Evolutionary conservation across 805 yeast species (phyloP).

Genomic region (Candida ipomoeae): DNA sequence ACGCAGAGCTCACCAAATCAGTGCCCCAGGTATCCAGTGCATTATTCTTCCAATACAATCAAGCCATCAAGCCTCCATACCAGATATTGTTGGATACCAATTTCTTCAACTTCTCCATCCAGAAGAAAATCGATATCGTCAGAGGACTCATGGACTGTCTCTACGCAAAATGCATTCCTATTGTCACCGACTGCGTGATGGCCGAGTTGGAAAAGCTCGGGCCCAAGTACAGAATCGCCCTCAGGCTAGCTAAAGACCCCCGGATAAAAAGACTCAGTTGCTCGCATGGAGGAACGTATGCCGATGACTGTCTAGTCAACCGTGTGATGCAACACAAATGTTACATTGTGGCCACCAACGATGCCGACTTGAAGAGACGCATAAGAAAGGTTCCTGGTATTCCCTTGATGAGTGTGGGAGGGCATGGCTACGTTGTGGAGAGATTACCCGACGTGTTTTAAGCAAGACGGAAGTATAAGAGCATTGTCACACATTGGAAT

Average conservation of each 20-base stretch:
- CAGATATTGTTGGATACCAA: constrained; percentile 95
- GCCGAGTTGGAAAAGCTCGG: constrained; percentile 97
- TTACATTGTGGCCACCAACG: constrained; percentile 95
- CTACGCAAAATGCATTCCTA: constrained; percentile 92
- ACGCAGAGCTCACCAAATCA: constrained; percentile 56
- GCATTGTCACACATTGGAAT: too few species aligned
- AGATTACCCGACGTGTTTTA: constrained; percentile 91
- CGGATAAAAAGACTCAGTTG: constrained; percentile 83
- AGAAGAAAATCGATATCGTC: constrained; percentile 91
- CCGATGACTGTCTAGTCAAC: constrained; percentile 94
- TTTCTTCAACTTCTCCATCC: constrained; percentile 93
- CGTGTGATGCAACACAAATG: constrained; percentile 96
- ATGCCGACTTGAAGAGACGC: constrained; percentile 92
- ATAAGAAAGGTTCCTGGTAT: constrained; percentile 96
- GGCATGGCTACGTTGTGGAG: constrained; percentile 87
- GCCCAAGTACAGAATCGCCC: constrained; percentile 89
- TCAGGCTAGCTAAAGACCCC: constrained; percentile 90
- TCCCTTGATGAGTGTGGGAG: constrained; percentile 95
- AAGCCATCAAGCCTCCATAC: constrained; percentile 96
- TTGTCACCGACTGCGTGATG: constrained; percentile 95
- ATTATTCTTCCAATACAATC: constrained; percentile 88
- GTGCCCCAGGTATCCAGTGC: constrained; percentile 95
- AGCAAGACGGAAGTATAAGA: background rate
- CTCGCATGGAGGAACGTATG: constrained; percentile 93
- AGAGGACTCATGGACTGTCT: constrained; percentile 96